A percentile compares a stretch with the other conserved stretches of the same genome.
Conservation (phyloP, 2,329 filamentous ascomycete genomes). For the Zasmidium cellare region DNA sequence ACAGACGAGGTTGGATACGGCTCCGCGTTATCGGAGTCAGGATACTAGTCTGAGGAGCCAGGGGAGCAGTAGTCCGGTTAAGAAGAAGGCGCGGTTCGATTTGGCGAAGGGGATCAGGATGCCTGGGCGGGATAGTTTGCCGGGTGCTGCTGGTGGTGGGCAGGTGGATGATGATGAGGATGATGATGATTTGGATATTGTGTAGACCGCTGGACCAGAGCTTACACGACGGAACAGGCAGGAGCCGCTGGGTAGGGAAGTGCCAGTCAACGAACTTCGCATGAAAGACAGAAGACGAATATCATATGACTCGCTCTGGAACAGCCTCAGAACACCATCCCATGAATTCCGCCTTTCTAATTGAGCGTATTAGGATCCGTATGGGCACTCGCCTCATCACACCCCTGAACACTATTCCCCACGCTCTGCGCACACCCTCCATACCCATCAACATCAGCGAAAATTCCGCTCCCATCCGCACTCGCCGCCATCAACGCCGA, state of each 20-base stretch:
- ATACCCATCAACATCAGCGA: slow-evolving; percentile 20
- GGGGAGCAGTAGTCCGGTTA: slow-evolving; percentile 39
- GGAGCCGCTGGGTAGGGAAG: too few species aligned
- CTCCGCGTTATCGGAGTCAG: slow-evolving; percentile 20
- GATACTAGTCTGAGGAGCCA: slow-evolving; percentile 23
- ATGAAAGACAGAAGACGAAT: neutral
- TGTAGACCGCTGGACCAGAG: too few species aligned
- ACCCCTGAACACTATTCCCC: slow-evolving; percentile 24
- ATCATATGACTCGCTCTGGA: too few species aligned
- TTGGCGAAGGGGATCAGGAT: slow-evolving; percentile 52
- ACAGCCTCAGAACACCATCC: too few species aligned
- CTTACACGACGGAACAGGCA: too few species aligned
- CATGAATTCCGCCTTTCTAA: neutral
- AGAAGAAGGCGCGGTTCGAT: slow-evolving; percentile 51
- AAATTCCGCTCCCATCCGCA: slow-evolving; percentile 21
- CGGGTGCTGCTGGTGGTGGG: slow-evolving; percentile 33
- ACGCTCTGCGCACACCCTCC: slow-evolving; percentile 25
- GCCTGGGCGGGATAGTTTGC: slow-evolving; percentile 49
- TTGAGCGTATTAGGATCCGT: slow-evolving; percentile 21
- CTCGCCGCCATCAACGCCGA: slow-evolving; percentile 22
- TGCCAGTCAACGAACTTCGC: neutral
- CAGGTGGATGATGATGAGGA: slow-evolving; percentile 43
- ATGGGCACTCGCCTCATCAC: slow-evolving; percentile 19
- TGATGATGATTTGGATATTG: slow-evolving; percentile 51
- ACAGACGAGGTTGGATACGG: slow-evolving; percentile 24